Evolutionary conservation across 2,329 filamentous ascomycete genomes (phyloP), one percentile per base, ranked within the genome.

Genomic region (Penicillium sclerotigenum): DNA sequence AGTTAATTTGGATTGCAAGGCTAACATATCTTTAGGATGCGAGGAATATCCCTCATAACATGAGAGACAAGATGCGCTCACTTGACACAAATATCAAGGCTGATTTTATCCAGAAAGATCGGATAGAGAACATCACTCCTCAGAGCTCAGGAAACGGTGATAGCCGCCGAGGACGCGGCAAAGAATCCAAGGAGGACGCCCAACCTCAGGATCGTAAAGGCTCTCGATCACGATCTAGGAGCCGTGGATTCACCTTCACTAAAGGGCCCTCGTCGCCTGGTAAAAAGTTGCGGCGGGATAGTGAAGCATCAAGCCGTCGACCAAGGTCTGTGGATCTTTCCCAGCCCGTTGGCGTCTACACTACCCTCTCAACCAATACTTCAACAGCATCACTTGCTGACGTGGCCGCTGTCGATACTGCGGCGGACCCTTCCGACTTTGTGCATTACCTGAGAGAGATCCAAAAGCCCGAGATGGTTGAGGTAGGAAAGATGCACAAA

Each of bases 401-500:
- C 33, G 78, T 89, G 24, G 83, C 85, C 52, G 88, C 88, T 73
- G 85, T 87, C 54, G 90, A 90, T 66, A 85, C 87, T 52, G 83
- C 90, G 43, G 86, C 90, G 50, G 82, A 86, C 8, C 90, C 92
- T 0, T 82, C 85, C 40, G 91, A 97, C 68, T 96, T 95, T 75
- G 91, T 97, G 36, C 81, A 84, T 22, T 96, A 97, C 71, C 77
- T 97, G 64, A 83, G 84, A 66, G 92, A 91, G 73, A 87, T 89
- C 1, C 87, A 87, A 63, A 88, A 90, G 74, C 91, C 91, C 0
- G 85, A 94, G 66, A 79, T 86, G 37, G 87, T 97, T 10, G 93
- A 97, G 72, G 90, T 97, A n/a, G 91, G 92, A 42, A 93, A 94
- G 71, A 77, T 99, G 34, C 94, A 97, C 77, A 97, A 97, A 75